Evolutionary conservation across 2,329 filamentous ascomycete genomes (phyloP).

Genomic region (Apiospora hydei): DNA sequence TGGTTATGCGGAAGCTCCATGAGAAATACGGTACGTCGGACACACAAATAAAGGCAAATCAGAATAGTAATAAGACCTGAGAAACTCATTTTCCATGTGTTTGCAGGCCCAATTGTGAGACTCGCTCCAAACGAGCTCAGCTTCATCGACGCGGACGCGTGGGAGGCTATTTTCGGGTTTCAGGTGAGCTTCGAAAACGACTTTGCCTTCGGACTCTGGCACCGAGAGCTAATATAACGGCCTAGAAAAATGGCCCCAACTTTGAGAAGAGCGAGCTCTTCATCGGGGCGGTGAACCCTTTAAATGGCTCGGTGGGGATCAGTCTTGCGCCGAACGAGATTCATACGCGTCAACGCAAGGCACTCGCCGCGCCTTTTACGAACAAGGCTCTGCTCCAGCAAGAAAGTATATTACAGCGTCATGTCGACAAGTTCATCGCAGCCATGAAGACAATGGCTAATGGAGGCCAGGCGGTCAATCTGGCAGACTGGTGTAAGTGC

Average conservation of each 20-base stretch:
- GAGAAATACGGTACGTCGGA: constrained; percentile 45
- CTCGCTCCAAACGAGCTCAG: constrained; percentile 51
- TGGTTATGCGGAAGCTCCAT: constrained; percentile 40
- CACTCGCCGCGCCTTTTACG: constrained; percentile 36
- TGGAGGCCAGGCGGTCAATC: constrained; percentile 34
- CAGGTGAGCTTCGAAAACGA: constrained; percentile 38
- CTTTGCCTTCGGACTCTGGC: constrained; percentile 26
- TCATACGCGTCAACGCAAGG: not conserved
- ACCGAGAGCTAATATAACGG: not conserved
- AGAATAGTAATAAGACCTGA: no score
- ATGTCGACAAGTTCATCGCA: constrained; percentile 46
- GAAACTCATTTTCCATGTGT: not conserved
- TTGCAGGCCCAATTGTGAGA: constrained; percentile 48
- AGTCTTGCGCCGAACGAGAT: not conserved
- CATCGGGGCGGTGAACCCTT: constrained; percentile 40
- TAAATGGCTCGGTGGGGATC: not conserved
- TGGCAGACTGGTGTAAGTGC: constrained; percentile 44
- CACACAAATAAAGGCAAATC: no score
- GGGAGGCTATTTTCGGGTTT: constrained; percentile 50
- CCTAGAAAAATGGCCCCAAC: constrained; percentile 34
- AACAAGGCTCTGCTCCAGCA: constrained; percentile 48
- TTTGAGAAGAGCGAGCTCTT: constrained; percentile 46
- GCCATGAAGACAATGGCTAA: constrained; percentile 38
- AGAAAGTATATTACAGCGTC: constrained; percentile 47
- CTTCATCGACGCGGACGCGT: constrained; percentile 47